Evolutionary conservation across 176 grass and related monocot species (phyloP).

Genomic region (Triticum turgidum): DNA sequence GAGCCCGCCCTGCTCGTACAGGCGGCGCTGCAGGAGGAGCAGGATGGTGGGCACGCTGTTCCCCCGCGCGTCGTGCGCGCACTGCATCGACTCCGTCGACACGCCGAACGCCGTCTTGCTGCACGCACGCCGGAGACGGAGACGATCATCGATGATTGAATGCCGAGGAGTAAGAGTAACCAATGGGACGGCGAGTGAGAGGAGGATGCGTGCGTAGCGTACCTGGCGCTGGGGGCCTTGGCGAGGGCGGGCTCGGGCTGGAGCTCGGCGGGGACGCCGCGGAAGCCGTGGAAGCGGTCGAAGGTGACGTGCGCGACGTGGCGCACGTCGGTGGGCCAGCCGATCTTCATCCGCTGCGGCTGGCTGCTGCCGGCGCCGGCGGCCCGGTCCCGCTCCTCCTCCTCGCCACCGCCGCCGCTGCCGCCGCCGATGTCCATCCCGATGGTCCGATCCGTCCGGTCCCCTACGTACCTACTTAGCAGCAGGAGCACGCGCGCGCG

Average conservation of each 20-base stretch:
- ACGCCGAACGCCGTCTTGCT: conserved; percentile 78
- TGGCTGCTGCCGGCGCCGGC: not conserved
- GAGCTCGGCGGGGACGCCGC: conserved; percentile 74
- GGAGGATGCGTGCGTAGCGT: not conserved
- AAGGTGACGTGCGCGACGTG: conserved; percentile 93
- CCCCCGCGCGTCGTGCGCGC: conserved; percentile 53
- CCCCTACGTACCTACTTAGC: not conserved
- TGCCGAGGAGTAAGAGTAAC: not conserved
- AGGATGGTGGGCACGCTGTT: conserved; percentile 72
- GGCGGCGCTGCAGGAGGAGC: conserved; percentile 60
- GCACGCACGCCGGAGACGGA: not conserved
- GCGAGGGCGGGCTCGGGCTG: conserved; percentile 34
- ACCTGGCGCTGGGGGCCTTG: conserved; percentile 71
- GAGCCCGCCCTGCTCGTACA: conserved; percentile 59
- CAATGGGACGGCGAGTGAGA: not conserved
- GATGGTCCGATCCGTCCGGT: not conserved
- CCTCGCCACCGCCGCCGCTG: not conserved
- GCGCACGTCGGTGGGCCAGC: conserved; percentile 76
- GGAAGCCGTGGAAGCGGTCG: conserved; percentile 86
- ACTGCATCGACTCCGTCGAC: conserved; percentile 88
- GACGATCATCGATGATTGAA: not conserved
- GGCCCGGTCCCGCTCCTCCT: conserved; percentile 10
- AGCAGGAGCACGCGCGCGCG: not conserved
- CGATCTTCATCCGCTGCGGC: conserved; percentile 53
- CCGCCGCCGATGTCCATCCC: not conserved